Conservation (phyloP, 2,329 filamentous ascomycete species). For the Ophiocordyceps camponoti-leonardi region DNA sequence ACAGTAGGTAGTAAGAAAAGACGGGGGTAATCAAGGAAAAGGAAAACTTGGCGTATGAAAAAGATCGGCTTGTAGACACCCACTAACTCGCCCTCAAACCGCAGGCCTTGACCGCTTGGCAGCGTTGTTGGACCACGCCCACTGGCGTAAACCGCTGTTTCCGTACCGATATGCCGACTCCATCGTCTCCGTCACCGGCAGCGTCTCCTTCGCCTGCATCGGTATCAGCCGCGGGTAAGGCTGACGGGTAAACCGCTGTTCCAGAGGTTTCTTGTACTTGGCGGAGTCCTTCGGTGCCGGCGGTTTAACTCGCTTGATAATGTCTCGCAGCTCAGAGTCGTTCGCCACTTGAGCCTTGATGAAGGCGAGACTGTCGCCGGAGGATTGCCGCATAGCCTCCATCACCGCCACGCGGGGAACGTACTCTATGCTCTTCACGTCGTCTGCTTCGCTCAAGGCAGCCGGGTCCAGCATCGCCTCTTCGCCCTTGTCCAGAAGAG, state of each 20-base stretch:
- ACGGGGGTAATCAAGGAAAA: too few species aligned
- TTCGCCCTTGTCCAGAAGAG: slow-evolving; percentile 58
- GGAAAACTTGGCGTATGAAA: too few species aligned
- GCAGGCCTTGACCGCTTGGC: slow-evolving; percentile 9
- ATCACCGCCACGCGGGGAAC: slow-evolving; percentile 62
- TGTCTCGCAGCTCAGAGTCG: slow-evolving; percentile 56
- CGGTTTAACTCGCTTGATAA: slow-evolving; percentile 42
- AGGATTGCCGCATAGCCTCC: slow-evolving; percentile 42
- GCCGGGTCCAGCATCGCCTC: slow-evolving; percentile 51
- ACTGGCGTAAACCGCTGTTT: slow-evolving; percentile 9
- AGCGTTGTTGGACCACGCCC: slow-evolving; percentile 8
- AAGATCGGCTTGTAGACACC: too few species aligned
- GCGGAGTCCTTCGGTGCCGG: slow-evolving; percentile 8
- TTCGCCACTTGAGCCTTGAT: slow-evolving; percentile 71
- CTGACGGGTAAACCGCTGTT: slow-evolving; percentile 2
- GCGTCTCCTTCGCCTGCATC: slow-evolving; percentile 14
- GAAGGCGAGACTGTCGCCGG: slow-evolving; percentile 37
- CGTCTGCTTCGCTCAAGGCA: slow-evolving; percentile 33
- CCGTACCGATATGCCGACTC: slow-evolving; percentile 5
- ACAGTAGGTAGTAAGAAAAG: too few species aligned
- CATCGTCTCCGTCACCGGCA: slow-evolving; percentile 18
- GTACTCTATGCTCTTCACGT: slow-evolving; percentile 47
- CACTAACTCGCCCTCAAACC: slow-evolving; percentile 4
- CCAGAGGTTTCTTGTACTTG: slow-evolving; percentile 9
- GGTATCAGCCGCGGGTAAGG: slow-evolving; percentile 17